Evolutionary conservation across 179 eudicot genomes (phyloP).

Genomic region (Corrigiola litoralis): DNA sequence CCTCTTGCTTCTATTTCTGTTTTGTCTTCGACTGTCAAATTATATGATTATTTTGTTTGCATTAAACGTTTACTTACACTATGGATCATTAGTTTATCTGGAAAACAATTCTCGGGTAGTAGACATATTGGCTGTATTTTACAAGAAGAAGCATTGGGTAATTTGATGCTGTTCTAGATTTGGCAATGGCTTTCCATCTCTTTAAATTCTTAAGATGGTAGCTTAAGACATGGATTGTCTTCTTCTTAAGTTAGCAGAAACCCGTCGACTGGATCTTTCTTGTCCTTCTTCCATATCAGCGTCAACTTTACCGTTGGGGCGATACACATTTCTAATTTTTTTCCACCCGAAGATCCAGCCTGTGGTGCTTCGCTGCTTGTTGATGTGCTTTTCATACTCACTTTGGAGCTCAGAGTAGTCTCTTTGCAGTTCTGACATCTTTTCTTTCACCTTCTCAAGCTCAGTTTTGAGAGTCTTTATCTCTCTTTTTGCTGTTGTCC

Average conservation of each 20-base stretch:
- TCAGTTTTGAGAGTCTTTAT: slow-evolving; percentile 40
- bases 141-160: not conserved
- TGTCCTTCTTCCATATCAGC: slow-evolving; percentile 27
- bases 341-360: slow-evolving; percentile 50
- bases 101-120: not conserved
- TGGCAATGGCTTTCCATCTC: not conserved
- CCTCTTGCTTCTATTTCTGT: not conserved
- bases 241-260: slow-evolving; percentile 21
- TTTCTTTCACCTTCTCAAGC: slow-evolving; percentile 39
- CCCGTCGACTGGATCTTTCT: slow-evolving; percentile 12
- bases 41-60: not conserved
- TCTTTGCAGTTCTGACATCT: slow-evolving; percentile 47
- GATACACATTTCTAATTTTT: slow-evolving; percentile 32
- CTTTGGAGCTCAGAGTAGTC: slow-evolving; percentile 48
- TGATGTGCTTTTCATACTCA: slow-evolving; percentile 38
- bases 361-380: slow-evolving; percentile 30
- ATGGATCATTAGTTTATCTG: not conserved
- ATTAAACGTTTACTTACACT: not conserved
- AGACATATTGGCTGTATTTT: not conserved
- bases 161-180: not conserved
- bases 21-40: not conserved
- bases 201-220: not conserved
- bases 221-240: slow-evolving; percentile 38
- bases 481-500: slow-evolving; percentile 42
- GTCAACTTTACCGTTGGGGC: slow-evolving; percentile 31